Percentiles rank a stretch among this genome's conserved stretches.
Evolutionary conservation across 371 early-diverging fungal genomes (phyloP).

Genomic region (Mucor plumbeus): DNA sequence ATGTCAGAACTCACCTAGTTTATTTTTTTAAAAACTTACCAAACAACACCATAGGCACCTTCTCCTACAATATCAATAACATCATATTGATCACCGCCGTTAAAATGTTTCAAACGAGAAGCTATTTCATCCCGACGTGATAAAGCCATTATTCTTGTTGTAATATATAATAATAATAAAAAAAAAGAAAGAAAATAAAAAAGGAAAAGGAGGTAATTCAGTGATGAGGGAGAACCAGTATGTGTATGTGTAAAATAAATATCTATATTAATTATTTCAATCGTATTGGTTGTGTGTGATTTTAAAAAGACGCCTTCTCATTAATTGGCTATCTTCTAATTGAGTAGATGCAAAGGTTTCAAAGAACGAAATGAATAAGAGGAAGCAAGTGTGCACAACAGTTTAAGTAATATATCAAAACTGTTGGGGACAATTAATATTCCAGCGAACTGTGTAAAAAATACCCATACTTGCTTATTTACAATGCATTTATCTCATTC

Average conservation of each 20-base stretch:
- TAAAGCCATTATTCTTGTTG: constrained; percentile 14
- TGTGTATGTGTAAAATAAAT: neutral
- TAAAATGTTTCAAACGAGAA: constrained; percentile 59
- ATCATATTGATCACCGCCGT: constrained; percentile 66
- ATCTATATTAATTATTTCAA: neutral
- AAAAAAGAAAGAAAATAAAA: neutral
- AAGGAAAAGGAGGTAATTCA: neutral
- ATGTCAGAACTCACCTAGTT: neutral
- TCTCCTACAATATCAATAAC: constrained; percentile 65
- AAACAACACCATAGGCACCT: constrained; percentile 72
- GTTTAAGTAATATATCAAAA: too few species aligned
- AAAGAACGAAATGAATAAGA: neutral
- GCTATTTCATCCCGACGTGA: constrained; percentile 44
- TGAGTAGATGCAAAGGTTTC: constrained; percentile 4
- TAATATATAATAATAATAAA: neutral
- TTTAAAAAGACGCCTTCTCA: constrained; percentile 4
- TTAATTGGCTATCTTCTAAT: constrained; percentile 3
- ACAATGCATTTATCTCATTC: too few species aligned
- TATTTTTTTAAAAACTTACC: constrained; percentile 40
- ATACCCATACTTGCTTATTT: too few species aligned
- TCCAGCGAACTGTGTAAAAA: too few species aligned
- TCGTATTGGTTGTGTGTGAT: constrained; percentile 5
- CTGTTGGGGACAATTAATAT: too few species aligned
- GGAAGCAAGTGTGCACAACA: too few species aligned
- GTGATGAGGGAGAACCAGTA: neutral